phyloP scores from a whole-genome alignment of 2,329 filamentous ascomycete species.

The Fusarium stilboides region DNA sequence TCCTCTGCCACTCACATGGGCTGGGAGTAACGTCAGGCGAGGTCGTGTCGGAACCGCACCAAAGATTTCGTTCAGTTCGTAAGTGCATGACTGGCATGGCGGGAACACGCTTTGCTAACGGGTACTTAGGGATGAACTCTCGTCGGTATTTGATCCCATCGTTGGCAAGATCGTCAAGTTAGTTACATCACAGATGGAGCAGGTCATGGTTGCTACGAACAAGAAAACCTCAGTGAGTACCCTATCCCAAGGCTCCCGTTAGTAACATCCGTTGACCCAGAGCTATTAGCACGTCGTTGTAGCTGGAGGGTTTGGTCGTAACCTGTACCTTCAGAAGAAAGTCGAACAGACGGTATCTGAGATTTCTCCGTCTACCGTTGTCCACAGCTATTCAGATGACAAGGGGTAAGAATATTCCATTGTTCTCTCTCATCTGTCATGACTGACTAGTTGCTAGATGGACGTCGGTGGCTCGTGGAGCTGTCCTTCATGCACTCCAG shows the following conservation, averaged over 20 bases:
- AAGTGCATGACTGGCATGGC: not conserved
- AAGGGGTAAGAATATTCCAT: not conserved
- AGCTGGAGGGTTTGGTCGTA: not conserved
- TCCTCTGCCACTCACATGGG: not conserved
- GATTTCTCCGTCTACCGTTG: not conserved
- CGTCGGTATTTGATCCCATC: not conserved
- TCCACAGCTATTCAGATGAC: fast-evolving
- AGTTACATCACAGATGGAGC: not conserved
- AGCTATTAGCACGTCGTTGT: not conserved
- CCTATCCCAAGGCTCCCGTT: fast-evolving
- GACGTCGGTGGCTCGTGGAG: not conserved
- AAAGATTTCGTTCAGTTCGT: not conserved
- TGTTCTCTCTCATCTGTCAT: fast-evolving
- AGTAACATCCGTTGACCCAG: not conserved
- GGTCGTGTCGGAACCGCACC: not conserved
- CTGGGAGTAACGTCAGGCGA: not conserved
- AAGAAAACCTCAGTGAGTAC: not conserved
- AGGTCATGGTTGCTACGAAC: not conserved
- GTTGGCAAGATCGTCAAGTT: not conserved
- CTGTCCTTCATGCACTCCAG: not conserved
- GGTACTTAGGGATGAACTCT: not conserved
- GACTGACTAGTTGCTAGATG: not conserved
- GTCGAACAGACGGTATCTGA: not conserved
- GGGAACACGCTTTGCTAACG: not conserved
- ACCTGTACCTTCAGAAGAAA: not conserved